phyloP scores from a whole-genome alignment of 306 rosid species.

The Notholithocarpus densiflorus region DNA sequence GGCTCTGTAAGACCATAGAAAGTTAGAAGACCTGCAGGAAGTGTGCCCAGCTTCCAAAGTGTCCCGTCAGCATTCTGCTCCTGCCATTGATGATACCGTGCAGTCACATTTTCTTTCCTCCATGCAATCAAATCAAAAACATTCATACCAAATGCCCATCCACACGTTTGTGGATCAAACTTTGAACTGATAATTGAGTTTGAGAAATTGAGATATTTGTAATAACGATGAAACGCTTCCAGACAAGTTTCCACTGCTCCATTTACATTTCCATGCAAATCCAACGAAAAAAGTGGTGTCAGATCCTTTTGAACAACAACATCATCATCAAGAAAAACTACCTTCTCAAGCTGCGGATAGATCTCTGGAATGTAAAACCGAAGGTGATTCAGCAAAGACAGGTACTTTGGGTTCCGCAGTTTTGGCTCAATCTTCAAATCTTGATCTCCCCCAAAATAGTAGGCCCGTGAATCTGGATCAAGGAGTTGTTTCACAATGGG shows the following conservation, averaged over 20 bases:
- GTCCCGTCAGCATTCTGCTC: constrained; percentile 77
- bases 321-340: constrained; percentile 94
- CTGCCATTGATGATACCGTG: constrained; percentile 90
- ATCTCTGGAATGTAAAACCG: constrained; percentile 95
- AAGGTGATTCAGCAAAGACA: constrained; percentile 76
- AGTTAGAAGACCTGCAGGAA: constrained; percentile 87
- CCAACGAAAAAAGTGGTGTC: constrained; percentile 88
- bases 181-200: constrained; percentile 79
- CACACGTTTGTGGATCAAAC: constrained; percentile 96
- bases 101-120: constrained; percentile 85
- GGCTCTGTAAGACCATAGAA: constrained; percentile 97
- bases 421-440: constrained; percentile 61
- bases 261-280: constrained; percentile 93
- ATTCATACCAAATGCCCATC: constrained; percentile 99
- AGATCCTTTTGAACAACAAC: constrained; percentile 96
- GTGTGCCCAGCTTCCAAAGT: constrained; percentile 94
- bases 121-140: constrained; percentile 88
- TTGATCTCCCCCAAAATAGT: constrained; percentile 65
- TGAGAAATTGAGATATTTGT: constrained; percentile 94
- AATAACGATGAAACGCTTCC: constrained; percentile 90
- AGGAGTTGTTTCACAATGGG: constrained; percentile 68
- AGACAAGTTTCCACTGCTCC: constrained; percentile 99
- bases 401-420: constrained; percentile 63
- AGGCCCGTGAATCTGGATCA: constrained; percentile 51
- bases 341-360: constrained; percentile 96